These are phyloP conservation scores for Ustilago crameri DNA, from an alignment of 1,284 basidiomycete genomes.

Conservation along the genomic window DNA sequence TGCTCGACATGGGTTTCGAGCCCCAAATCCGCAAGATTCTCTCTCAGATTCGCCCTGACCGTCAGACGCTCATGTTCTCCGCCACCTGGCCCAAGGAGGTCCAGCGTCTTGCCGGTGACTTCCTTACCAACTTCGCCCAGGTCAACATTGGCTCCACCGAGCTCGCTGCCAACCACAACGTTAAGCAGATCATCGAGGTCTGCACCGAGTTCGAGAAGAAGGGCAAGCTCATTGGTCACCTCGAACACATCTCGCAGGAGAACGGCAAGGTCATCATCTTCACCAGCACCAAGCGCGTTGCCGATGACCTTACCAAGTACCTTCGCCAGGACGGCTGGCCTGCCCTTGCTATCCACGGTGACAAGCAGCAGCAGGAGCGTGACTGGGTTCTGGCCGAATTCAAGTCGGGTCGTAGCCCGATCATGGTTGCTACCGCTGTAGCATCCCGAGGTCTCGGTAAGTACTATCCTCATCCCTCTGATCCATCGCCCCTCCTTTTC, in stretches of 20 bases:
- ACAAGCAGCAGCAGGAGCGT: constrained; percentile 89
- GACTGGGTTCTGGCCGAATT: constrained; percentile 99
- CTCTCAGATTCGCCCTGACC: constrained; percentile 92
- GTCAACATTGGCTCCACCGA: constrained; percentile 99
- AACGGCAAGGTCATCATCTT: constrained; percentile 99
- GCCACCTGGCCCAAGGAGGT: constrained; percentile 99
- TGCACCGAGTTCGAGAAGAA: constrained; percentile 99
- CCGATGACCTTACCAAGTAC: constrained; percentile 93
- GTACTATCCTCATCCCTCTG: constrained; percentile 71
- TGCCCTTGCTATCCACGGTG: constrained; percentile 96
- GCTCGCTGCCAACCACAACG: constrained; percentile 97
- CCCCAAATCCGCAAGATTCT: constrained; percentile 99
- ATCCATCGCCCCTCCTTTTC: background rate
- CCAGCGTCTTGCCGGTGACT: constrained; percentile 95
- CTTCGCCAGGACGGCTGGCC: constrained; percentile 82
- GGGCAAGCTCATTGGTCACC: constrained; percentile 92
- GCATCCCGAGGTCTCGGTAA: constrained; percentile 99
- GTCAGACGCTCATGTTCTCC: constrained; percentile 85
- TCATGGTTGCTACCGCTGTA: constrained; percentile 85
- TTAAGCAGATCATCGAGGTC: constrained; percentile 92
- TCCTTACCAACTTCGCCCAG: constrained; percentile 94
- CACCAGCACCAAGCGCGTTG: constrained; percentile 95
- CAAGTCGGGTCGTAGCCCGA: constrained; percentile 95
- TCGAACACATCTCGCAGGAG: constrained; percentile 94
- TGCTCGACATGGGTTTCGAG: constrained; percentile 99